Conservation (phyloP, 2,329 filamentous ascomycete genomes). For the Lasiodiplodia theobromae region DNA sequence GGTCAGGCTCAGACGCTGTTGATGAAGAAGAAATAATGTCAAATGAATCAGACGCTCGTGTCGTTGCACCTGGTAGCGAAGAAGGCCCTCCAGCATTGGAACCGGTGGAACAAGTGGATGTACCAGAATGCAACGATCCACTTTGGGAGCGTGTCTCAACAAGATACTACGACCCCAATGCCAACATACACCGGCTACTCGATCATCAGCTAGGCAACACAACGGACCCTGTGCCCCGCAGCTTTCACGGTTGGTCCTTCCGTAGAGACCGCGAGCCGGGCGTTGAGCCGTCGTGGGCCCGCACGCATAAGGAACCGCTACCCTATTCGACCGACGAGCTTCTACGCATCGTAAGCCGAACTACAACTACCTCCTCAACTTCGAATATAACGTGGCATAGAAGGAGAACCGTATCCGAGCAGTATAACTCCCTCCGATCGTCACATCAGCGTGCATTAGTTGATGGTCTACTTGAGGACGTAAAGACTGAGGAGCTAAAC, state of each 20-base stretch:
- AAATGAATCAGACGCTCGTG: background rate
- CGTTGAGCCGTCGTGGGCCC: background rate
- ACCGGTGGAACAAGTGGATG: no score
- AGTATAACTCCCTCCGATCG: background rate
- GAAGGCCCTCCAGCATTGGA: no score
- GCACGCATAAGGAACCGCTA: background rate
- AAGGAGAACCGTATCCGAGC: background rate
- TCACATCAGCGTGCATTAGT: background rate
- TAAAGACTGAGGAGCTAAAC: background rate
- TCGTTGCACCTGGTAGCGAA: no score
- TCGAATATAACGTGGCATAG: background rate
- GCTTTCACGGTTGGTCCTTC: conserved; percentile 11
- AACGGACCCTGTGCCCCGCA: background rate
- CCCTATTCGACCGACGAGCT: background rate
- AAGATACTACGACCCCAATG: no score
- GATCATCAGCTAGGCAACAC: background rate
- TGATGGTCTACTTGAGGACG: background rate
- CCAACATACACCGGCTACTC: background rate
- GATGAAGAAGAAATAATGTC: background rate
- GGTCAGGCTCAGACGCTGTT: background rate
- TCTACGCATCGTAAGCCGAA: background rate
- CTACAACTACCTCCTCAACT: no score
- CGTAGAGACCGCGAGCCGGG: background rate
- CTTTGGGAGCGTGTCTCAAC: no score
- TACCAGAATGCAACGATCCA: no score